Base-by-base conservation (phyloP, 176 grass and related monocot species). In the Oryza glumipatula region DNA sequence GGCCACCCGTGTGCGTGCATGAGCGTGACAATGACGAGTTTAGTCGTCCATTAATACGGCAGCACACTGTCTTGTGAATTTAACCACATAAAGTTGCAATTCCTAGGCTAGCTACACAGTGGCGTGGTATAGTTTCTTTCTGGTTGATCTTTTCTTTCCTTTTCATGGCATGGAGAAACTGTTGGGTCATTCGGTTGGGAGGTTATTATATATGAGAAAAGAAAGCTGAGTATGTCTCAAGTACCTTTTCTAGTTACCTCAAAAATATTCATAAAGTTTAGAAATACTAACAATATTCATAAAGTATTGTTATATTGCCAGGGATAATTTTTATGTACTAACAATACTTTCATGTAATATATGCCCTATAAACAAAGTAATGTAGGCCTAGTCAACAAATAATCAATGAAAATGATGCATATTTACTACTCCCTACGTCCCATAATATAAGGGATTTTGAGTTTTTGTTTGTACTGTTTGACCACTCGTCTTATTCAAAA, bases 1-100 rank as follows among this genome's bases (percentile, higher is more conserved):
- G 19, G 66, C 61, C 70, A 30, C 41, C 63, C 52, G 54, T 72
- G 68, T 73, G 66, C 6, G 52, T 54, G 75, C 67, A 63, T 85
- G 66, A 60, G 43, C 19, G 12, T 51, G 75, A 79, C 51, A 65
- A 79, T 17, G 24, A 78, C 68, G 46, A 60, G 33, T 3, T 49
- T n/a, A 54, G 9, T 24, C 35, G 16, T 64, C 66, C n/a, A 60
- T 71, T 45, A 76, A 72, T 72, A 45, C 21, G 32, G 65, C 71
- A 16, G 61, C 41, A 9, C 65, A 10, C 4, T 70, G 47, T 45
- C 65, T 26, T 47, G 83, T 85, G 83, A 70, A 38, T 17, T 72
- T 71, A 84, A 79, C 52, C 39, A 65, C 12, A 26, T 65, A 33
- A 71, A 24, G 24, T 9, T 54, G 63, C 11, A 58, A 58, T 58